Percentiles rank a stretch among this genome's conserved stretches.
phyloP scores from a whole-genome alignment of 805 yeast genomes.

The Wilhelminamyces savonicus region DNA sequence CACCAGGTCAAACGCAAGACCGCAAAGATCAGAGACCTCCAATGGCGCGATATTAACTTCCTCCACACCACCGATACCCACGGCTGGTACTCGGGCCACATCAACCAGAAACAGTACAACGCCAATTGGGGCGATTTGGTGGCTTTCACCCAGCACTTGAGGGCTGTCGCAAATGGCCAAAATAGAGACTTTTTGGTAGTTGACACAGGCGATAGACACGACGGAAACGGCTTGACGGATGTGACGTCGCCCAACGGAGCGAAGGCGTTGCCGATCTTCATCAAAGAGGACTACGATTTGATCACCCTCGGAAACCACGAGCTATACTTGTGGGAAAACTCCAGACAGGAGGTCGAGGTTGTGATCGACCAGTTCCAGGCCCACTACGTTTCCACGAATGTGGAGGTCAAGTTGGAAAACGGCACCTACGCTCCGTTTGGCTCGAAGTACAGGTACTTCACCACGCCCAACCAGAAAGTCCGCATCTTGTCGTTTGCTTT shows the following conservation, averaged over 20 bases:
- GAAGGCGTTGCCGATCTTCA: constrained; percentile 56
- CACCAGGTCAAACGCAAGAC: no score
- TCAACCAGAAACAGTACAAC: constrained; percentile 66
- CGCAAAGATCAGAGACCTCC: constrained; percentile 48
- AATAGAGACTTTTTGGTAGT: constrained; percentile 64
- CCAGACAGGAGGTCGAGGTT: constrained; percentile 56
- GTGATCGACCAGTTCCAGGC: constrained; percentile 57
- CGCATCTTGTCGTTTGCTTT: constrained; percentile 70
- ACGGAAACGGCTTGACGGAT: constrained; percentile 89
- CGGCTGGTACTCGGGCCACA: constrained; percentile 93
- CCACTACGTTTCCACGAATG: constrained; percentile 66
- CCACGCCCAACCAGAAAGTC: constrained; percentile 46
- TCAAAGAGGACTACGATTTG: constrained; percentile 63
- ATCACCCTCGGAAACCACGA: constrained; percentile 91
- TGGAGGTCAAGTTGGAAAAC: constrained; percentile 44
- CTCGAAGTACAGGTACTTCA: constrained; percentile 54
- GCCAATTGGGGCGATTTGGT: constrained; percentile 93
- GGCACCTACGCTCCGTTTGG: constrained; percentile 61
- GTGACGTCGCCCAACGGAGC: constrained; percentile 69
- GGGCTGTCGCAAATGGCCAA: constrained; percentile 32
- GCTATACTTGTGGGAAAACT: constrained; percentile 60
- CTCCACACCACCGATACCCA: constrained; percentile 96
- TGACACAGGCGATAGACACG: constrained; percentile 92
- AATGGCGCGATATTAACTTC: constrained; percentile 73
- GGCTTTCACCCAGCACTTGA: constrained; percentile 55